Base-by-base conservation (phyloP, 768 basidiomycete species). In the Exidia glandulosa region DNA sequence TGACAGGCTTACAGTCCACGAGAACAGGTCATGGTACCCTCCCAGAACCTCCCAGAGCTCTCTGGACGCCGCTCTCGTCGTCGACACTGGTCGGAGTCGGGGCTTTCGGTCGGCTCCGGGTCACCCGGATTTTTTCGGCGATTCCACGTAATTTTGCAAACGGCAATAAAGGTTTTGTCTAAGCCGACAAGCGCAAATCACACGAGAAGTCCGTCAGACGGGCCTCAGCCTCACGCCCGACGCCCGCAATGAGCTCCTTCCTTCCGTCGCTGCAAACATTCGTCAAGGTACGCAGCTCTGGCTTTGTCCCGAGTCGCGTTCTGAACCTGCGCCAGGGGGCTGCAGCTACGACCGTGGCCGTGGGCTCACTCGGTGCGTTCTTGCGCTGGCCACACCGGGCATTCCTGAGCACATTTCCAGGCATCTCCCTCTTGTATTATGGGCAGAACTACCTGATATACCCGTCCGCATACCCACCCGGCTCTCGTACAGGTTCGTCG, bases 401-500 rank as follows among this genome's bases (percentile, higher is more conserved):
- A 34, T 33, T 33, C 29, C 59, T 50, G 37, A 27, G 9, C 2
- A 27, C 4, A n/a, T 32, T 45, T 32, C 25, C 64, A 89, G 88
- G 84, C 61, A 80, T 80, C 56, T 85, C 87, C 10, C 77, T 94
- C 34, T 79, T 92, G 19, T 93, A 88, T 72, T 87, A 88, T 64
- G 90, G 88, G 31, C 94, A 97, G 70, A 87, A 86, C 68, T 87
- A 81, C 65, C 77, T 97, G 57, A 94, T 97, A 69, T 97, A 95
- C 70, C 94, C 94, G 1, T 86, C 90, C 19, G 85, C 86, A 7
- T 86, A 81, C 55, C 85, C 90, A 59, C 80, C 84, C 3, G 92
- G 92, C 1, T 92, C 92, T 29, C 77, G 93, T 55, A 85, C 77
- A 66, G 81, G 92, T 90, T 60, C 61, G 75, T 66, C n/a, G 25